phyloP scores from a whole-genome alignment of 1,139 yeast species.

The Taiozyma sp. region DNA sequence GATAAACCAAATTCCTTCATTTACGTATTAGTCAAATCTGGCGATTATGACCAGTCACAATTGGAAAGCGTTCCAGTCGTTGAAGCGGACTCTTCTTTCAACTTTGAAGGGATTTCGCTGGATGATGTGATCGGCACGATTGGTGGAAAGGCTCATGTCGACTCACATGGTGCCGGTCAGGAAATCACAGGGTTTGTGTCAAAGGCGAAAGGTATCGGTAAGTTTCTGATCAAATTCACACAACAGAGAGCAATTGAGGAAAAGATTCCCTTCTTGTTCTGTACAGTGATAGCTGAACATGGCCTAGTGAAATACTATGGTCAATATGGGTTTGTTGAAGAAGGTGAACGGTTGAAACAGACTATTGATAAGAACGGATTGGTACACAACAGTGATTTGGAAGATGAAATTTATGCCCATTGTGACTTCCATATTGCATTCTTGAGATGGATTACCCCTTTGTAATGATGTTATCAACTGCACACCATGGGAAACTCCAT shows the following conservation, averaged over 20 bases:
- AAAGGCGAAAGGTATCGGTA: conserved; percentile 39
- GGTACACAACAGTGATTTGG: conserved; percentile 27
- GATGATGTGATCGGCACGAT: conserved; percentile 37
- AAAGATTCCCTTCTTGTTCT: conserved; percentile 24
- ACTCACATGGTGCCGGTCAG: conserved; percentile 11
- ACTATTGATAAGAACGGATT: conserved; percentile 23
- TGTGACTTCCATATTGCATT: conserved; percentile 34
- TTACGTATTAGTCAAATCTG: conserved; percentile 9
- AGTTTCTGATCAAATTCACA: conserved; percentile 26
- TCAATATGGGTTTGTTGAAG: conserved; percentile 33
- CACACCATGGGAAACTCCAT: too few species aligned
- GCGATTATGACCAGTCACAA: not conserved
- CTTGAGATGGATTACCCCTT: conserved; percentile 16
- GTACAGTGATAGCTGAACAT: conserved; percentile 49
- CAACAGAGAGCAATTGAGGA: conserved; percentile 15
- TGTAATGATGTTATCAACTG: not conserved
- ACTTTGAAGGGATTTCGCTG: conserved; percentile 21
- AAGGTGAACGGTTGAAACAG: conserved; percentile 23
- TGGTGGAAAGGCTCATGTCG: conserved; percentile 34
- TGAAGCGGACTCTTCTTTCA: conserved; percentile 23
- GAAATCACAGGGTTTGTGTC: conserved; percentile 55
- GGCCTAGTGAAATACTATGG: conserved; percentile 42
- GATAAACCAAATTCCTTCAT: conserved; percentile 17
- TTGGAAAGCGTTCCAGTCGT: not conserved
- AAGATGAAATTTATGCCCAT: conserved; percentile 31